Evolutionary conservation across 768 basidiomycete species (phyloP).

Genomic region (Auriscalpium microsporum): DNA sequence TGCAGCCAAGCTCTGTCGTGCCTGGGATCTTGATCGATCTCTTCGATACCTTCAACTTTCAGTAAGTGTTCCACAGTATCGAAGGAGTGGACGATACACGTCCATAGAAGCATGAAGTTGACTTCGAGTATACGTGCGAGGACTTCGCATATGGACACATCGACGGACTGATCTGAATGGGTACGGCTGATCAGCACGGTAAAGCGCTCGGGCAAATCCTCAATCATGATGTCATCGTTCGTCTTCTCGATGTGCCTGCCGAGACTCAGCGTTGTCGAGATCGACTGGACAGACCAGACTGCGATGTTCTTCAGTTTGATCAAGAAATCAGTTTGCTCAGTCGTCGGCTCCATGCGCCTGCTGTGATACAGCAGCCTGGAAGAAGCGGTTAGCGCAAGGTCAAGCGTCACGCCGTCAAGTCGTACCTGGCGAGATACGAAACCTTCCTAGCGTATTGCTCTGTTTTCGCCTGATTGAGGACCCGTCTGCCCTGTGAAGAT

Average conservation of each 20-base stretch:
- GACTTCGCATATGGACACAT: neutral
- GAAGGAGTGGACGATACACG: neutral
- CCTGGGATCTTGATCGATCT: constrained; percentile 1
- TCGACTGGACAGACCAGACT: constrained; percentile 4
- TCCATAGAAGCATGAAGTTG: neutral
- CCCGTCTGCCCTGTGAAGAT: neutral
- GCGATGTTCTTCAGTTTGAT: constrained; percentile 6
- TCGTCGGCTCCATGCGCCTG: neutral
- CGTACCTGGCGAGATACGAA: constrained; percentile 7
- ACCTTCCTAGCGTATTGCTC: constrained; percentile 9
- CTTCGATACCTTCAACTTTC: neutral
- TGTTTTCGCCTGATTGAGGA: constrained; percentile 1
- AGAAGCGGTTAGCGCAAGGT: neutral
- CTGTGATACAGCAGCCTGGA: constrained; percentile 4
- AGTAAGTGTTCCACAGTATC: neutral
- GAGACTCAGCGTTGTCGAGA: constrained; percentile 4
- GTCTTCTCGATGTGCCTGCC: neutral
- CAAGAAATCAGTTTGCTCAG: constrained; percentile 1
- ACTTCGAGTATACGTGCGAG: constrained; percentile 4
- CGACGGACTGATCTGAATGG: neutral
- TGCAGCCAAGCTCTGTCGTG: constrained; percentile 9
- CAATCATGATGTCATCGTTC: neutral
- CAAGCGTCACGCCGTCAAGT: neutral
- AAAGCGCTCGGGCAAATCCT: constrained; percentile 5
- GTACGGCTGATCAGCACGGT: constrained; percentile 4